A percentile compares a stretch with the other conserved stretches of the same genome.
phyloP scores from a whole-genome alignment of 768 basidiomycete species.

The Pleurotus ostreatus region DNA sequence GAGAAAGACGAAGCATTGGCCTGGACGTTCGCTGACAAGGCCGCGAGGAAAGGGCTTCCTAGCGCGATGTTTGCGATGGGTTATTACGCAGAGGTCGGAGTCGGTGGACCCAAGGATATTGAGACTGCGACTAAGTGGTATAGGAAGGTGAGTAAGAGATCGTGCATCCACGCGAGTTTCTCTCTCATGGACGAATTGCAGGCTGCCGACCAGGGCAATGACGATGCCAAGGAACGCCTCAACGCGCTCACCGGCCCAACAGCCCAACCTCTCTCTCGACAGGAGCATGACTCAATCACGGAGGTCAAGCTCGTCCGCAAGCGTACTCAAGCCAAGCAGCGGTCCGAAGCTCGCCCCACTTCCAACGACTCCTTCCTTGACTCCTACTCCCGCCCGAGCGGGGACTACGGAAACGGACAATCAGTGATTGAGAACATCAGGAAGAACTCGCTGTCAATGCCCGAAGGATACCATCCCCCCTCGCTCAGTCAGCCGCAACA shows the following conservation, averaged over 20 bases:
- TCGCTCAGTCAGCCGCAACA: constrained; percentile 13
- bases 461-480: constrained; percentile 10
- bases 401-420: constrained; percentile 8
- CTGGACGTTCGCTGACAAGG: constrained; percentile 87
- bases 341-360: constrained; percentile 33
- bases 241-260: constrained; percentile 58
- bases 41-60: constrained; percentile 66
- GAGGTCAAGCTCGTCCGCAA: constrained; percentile 79
- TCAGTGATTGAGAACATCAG: constrained; percentile 51
- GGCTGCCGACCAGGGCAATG: constrained; percentile 76
- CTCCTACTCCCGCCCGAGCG: not conserved
- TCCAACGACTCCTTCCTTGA: not conserved
- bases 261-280: constrained; percentile 65
- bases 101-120: constrained; percentile 66
- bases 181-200: constrained; percentile 20
- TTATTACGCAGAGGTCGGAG: constrained; percentile 91
- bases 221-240: constrained; percentile 75
- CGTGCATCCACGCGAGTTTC: constrained; percentile 1
- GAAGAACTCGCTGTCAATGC: constrained; percentile 36
- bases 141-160: constrained; percentile 28
- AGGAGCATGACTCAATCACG: constrained; percentile 78
- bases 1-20: constrained; percentile 88
- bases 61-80: constrained; percentile 95
- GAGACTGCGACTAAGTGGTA: constrained; percentile 79
- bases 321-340: constrained; percentile 66